Evolutionary conservation across 1,284 basidiomycete genomes (phyloP).

Genomic region (Thelephora terrestris): DNA sequence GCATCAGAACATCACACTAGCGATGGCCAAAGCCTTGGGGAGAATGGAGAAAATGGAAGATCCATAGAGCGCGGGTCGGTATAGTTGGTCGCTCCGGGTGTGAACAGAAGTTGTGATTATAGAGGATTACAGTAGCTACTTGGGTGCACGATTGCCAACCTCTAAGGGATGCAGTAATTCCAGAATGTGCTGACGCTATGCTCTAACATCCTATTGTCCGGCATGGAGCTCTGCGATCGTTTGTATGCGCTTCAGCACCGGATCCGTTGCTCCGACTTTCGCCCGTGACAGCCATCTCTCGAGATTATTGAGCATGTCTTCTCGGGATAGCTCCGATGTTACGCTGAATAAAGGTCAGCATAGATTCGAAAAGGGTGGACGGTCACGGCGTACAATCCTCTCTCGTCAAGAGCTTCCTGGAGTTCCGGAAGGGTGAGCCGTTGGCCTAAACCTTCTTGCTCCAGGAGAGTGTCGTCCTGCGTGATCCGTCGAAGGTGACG

Average conservation of each 20-base stretch:
- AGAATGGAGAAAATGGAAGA: no score
- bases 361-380: slow-evolving; percentile 1
- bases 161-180: no score
- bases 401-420: slow-evolving; percentile 54
- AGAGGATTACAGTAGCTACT: no score
- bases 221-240: not conserved
- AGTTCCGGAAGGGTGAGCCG: slow-evolving; percentile 43
- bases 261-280: slow-evolving; percentile 16
- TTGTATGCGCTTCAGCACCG: not conserved
- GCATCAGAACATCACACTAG: no score
- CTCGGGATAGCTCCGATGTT: slow-evolving; percentile 26
- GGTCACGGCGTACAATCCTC: slow-evolving; percentile 51
- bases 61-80: no score
- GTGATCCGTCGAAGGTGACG: slow-evolving; percentile 44
- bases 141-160: no score
- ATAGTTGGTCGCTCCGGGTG: no score
- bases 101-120: no score
- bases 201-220: not conserved
- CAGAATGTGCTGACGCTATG: no score
- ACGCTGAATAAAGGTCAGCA: slow-evolving; percentile 21
- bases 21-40: no score
- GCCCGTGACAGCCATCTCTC: slow-evolving; percentile 49
- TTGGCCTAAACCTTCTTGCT: slow-evolving; percentile 36
- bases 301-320: slow-evolving; percentile 37
- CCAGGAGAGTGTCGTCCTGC: slow-evolving; percentile 49